Conservation (phyloP, 1,139 yeast species). For the Pichia sp. region DNA sequence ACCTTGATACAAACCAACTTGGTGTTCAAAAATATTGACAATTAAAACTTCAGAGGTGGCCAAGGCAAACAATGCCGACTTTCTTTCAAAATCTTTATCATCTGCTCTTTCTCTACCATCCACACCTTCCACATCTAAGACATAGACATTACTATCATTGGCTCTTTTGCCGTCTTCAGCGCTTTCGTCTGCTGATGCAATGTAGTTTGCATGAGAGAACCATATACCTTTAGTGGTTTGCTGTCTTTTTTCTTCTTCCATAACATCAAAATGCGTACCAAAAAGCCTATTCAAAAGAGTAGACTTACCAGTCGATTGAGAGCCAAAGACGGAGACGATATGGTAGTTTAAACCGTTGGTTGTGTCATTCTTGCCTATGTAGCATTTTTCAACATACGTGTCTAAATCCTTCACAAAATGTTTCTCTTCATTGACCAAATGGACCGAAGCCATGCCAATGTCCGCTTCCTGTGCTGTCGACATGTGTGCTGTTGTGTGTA, state of each 20-base stretch:
- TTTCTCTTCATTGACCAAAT: constrained; percentile 78
- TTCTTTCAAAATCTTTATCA: constrained; percentile 96
- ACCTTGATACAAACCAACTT: constrained; percentile 95
- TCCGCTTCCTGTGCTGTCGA: neutral
- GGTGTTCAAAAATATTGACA: constrained; percentile 96
- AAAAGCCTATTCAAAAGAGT: constrained; percentile 83
- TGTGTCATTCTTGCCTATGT: constrained; percentile 26
- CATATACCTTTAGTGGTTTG: constrained; percentile 96
- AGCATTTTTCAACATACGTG: constrained; percentile 34
- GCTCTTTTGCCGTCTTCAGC: constrained; percentile 5
- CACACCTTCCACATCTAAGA: constrained; percentile 96
- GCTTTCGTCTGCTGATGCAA: constrained; percentile 24
- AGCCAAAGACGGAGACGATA: constrained; percentile 93
- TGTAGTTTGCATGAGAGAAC: constrained; percentile 63
- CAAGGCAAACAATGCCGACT: constrained; percentile 92
- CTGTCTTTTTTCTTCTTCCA: constrained; percentile 80
- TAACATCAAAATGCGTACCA: constrained; percentile 86
- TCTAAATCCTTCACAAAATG: constrained; percentile 46
- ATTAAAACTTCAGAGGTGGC: constrained; percentile 90
- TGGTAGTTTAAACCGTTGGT: constrained; percentile 73
- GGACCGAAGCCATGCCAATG: constrained; percentile 42
- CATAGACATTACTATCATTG: constrained; percentile 52
- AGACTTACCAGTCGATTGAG: constrained; percentile 96
- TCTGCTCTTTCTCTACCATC: constrained; percentile 99
- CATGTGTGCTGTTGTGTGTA: no score